Base-by-base conservation (phyloP, 2,329 filamentous ascomycete genomes). In the Acrodontium crateriforme region DNA sequence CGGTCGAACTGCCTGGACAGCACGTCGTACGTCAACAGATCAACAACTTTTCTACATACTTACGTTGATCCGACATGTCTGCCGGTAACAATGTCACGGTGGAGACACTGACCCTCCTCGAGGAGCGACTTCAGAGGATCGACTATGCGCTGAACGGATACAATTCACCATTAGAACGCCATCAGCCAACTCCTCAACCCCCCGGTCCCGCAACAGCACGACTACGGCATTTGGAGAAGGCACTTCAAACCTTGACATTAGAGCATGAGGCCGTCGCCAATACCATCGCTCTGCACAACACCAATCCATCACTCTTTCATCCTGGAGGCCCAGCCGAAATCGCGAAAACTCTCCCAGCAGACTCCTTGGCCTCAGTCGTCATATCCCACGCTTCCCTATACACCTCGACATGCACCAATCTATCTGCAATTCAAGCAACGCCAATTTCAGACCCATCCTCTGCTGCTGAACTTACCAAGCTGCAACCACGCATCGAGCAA, bases 401-500 rank as follows among this genome's bases (percentile, higher is more conserved):
- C 37, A 55, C 52, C 12, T 49, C 51, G 9, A 53, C 49, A 1
- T 55, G 59, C 6, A 55, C 56, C 2, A 56, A 60, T 21, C 51
- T 65, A 18, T 54, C 56, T 16, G 53, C 58, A 2, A 50, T 65
- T 14, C 46, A 57, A 17, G 56, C 62, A 38, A 52, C 59, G 27
- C 50, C 50, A 2, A 41, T 65, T 7, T 59, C 60, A 4, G 51
- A 56, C 14, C 49, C 59, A 3, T 48, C 54, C 17, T 45, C 51
- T 16, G 56, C 61, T 42, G 63, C 70, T 3, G 58, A 59, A 18
- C 58, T 83, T 5, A 65, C 73, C 3, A 57, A 63, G 2, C 56
- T 79, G 25, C 52, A 63, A 19, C 71, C 74, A 6, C 64, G 73
- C 24, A 75, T 83, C 57, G 67, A 66, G 39, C 67, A 64, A 12